Base-by-base conservation (phyloP, 768 basidiomycete genomes). In the Grammothele lineata region DNA sequence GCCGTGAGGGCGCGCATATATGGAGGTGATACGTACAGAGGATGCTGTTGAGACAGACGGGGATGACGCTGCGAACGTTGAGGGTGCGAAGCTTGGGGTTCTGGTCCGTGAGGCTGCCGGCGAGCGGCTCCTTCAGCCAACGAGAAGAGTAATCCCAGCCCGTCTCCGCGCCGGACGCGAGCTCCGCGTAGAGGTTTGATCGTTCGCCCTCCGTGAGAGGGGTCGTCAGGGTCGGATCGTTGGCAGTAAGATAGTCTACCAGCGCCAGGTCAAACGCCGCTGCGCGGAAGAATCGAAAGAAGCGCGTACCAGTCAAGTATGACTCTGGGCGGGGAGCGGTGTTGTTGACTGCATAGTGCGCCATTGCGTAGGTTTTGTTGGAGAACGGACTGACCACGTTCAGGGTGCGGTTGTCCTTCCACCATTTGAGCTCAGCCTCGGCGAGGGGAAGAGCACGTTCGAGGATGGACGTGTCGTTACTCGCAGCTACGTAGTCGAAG, bases 241-340 rank as follows among this genome's bases (percentile, higher is more conserved):
- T 80, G n/a, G 78, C 85, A 0, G 88, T 90, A 14, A 66, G 56
- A 56, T 90, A 95, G 67, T 96, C 94, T 77, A 70, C 11, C n/a
- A n/a, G n/a, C n/a, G n/a, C n/a, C n/a, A n/a, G n/a, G n/a, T n/a
- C n/a, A n/a, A n/a, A n/a, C n/a, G n/a, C n/a, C n/a, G n/a, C n/a
- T n/a, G n/a, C n/a, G n/a, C n/a, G n/a, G n/a, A n/a, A n/a, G n/a
- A n/a, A n/a, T n/a, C n/a, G n/a, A n/a, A n/a, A n/a, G n/a, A n/a
- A n/a, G n/a, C n/a, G n/a, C 70, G 26, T 49, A 80, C 83, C 83
- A 21, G 71, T 70, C 17, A 81, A 62, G 57, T 87, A 87, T 0
- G 85, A 90, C 69, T 97, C 94, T 0, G 93, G 94, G 10, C 93
- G 75, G 32, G 93, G 94, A 2, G 91, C 92, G 14, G 70, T 83